These are phyloP conservation scores for Prunus salicina DNA, from an alignment of 306 rosid genomes.

Conservation along the genomic window DNA sequence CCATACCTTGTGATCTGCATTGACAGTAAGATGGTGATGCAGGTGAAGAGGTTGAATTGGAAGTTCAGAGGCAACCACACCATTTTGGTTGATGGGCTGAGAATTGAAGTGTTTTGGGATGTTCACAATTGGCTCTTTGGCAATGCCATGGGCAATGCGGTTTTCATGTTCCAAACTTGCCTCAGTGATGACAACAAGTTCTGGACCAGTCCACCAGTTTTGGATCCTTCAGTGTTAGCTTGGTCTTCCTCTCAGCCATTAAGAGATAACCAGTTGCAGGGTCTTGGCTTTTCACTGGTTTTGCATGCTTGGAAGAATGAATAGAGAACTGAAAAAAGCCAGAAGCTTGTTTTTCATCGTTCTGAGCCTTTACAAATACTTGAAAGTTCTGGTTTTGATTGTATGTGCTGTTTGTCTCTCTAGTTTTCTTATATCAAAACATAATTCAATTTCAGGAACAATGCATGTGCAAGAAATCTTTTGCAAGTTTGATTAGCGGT, in stretches of 20 bases:
- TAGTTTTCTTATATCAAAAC: background rate
- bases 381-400: constrained; percentile 15
- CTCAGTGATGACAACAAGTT: constrained; percentile 45
- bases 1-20: constrained; percentile 70
- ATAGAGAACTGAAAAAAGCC: constrained; percentile 10
- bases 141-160: constrained; percentile 60
- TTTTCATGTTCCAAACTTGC: constrained; percentile 83
- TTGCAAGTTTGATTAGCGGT: too few species aligned
- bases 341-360: background rate
- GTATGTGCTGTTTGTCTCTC: background rate
- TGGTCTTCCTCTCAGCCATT: constrained; percentile 61
- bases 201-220: constrained; percentile 35
- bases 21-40: constrained; percentile 68
- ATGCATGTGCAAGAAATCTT: too few species aligned
- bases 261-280: constrained; percentile 52
- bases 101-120: constrained; percentile 87
- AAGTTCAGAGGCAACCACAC: constrained; percentile 80
- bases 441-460: background rate
- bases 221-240: constrained; percentile 45
- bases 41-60: constrained; percentile 81
- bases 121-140: constrained; percentile 93
- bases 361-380: constrained; percentile 4
- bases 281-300: constrained; percentile 72
- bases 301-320: constrained; percentile 91
- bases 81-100: constrained; percentile 73